These are phyloP conservation scores for Xylaria intraflava DNA, from an alignment of 495 filamentous ascomycete species.

Conservation along the genomic window DNA sequence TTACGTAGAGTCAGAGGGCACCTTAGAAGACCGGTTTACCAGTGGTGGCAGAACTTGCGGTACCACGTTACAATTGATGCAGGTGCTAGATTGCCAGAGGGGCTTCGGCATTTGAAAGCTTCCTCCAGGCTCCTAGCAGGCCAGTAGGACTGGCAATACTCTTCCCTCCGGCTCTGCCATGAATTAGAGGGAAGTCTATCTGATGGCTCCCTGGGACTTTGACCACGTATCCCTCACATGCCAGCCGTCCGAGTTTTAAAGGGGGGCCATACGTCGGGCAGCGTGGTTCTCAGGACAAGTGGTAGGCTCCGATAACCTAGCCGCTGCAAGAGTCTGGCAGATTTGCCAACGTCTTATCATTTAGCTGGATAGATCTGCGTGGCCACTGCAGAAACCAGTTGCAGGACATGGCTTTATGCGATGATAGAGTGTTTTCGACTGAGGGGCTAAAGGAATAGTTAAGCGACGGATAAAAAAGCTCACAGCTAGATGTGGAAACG, in stretches of 20 bases:
- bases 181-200: not conserved
- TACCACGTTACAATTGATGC: slow-evolving; percentile 13
- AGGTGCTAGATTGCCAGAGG: slow-evolving; percentile 6
- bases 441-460: slow-evolving; percentile 10
- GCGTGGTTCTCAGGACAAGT: not conserved
- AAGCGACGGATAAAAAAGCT: slow-evolving; percentile 19
- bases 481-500: slow-evolving; percentile 23
- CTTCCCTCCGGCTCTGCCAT: not conserved
- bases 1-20: not conserved
- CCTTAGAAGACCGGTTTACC: not conserved
- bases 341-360: not conserved
- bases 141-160: not conserved
- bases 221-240: not conserved
- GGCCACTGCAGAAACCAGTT: slow-evolving; percentile 12
- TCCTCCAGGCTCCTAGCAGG: not conserved
- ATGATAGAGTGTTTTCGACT: not conserved
- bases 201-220: not conserved
- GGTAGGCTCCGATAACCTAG: not conserved
- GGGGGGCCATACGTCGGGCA: not conserved
- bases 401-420: not conserved
- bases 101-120: slow-evolving; percentile 13
- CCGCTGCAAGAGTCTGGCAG: not conserved
- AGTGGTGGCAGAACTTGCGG: slow-evolving; percentile 8
- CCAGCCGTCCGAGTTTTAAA: not conserved
- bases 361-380: not conserved